phyloP scores from a whole-genome alignment of 345 rosid genomes.

The Linum tenue region DNA sequence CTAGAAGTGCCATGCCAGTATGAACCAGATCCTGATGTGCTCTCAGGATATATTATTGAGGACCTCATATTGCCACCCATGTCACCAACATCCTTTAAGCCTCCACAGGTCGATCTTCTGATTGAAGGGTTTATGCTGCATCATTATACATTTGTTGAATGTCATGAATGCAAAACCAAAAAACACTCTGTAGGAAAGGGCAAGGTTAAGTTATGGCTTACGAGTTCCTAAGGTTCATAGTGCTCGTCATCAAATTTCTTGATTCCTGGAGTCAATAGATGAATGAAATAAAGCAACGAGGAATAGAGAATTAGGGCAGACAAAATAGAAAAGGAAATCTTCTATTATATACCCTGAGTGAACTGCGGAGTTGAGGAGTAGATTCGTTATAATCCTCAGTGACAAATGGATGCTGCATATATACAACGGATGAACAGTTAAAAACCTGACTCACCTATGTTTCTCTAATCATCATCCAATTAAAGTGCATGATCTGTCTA shows the following conservation, averaged over 20 bases:
- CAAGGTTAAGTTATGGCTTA: conserved; percentile 28
- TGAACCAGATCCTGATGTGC: conserved; percentile 11
- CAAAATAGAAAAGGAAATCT: conserved; percentile 4
- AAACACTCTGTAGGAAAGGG: not conserved
- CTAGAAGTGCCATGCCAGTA: conserved; percentile 13
- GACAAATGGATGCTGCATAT: conserved; percentile 29
- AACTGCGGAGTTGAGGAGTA: conserved; percentile 30
- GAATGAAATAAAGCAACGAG: conserved; percentile 6
- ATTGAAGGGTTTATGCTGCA: conserved; percentile 43
- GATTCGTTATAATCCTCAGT: conserved; percentile 38
- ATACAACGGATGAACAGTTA: conserved; percentile 14
- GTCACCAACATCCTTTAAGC: conserved; percentile 41
- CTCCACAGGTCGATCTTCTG: conserved; percentile 54
- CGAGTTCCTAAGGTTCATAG: conserved; percentile 42
- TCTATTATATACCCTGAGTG: conserved; percentile 38
- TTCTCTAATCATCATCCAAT: not conserved
- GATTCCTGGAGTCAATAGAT: conserved; percentile 38
- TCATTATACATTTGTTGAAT: conserved; percentile 15
- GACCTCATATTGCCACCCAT: conserved; percentile 16
- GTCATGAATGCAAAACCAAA: not conserved
- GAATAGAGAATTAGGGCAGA: conserved; percentile 13
- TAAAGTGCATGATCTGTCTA: not conserved
- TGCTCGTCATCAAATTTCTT: conserved; percentile 33
- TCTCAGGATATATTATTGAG: conserved; percentile 30
- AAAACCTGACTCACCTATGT: not conserved